Evolutionary conservation across 192 early-diverging fungal species (phyloP).

Genomic region (Phycomyces blakesleeanus): DNA sequence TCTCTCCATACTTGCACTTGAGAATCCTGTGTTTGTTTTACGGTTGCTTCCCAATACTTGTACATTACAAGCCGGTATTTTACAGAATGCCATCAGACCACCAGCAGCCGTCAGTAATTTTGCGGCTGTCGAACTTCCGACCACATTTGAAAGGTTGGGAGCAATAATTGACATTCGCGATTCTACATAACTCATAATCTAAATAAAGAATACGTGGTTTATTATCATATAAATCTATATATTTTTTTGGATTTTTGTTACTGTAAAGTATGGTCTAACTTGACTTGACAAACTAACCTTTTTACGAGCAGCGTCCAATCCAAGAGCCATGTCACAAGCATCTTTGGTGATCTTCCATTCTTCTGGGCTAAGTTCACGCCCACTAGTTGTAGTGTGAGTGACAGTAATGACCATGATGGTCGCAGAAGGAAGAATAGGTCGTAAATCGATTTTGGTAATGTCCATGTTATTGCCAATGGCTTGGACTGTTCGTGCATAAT

Average conservation of each 20-base stretch:
- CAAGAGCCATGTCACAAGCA: slow-evolving; percentile 75
- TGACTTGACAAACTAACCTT: slow-evolving; percentile 44
- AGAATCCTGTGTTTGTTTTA: slow-evolving; percentile 63
- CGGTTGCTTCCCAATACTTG: slow-evolving; percentile 45
- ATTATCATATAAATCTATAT: no score
- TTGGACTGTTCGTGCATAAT: slow-evolving; percentile 85
- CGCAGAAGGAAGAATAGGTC: slow-evolving; percentile 73
- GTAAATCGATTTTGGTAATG: slow-evolving; percentile 75
- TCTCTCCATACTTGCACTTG: slow-evolving; percentile 57
- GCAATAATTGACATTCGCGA: slow-evolving; percentile 90
- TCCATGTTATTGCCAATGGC: slow-evolving; percentile 78
- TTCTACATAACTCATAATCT: slow-evolving; percentile 88
- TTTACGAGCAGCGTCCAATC: slow-evolving; percentile 66
- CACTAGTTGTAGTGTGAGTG: slow-evolving; percentile 82
- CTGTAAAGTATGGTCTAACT: no score
- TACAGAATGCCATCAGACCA: slow-evolving; percentile 78
- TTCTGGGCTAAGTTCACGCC: slow-evolving; percentile 54
- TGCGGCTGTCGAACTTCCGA: slow-evolving; percentile 84
- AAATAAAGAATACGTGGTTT: no score
- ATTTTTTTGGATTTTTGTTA: no score
- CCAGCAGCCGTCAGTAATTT: slow-evolving; percentile 89
- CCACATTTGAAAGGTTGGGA: slow-evolving; percentile 85
- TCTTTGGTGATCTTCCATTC: slow-evolving; percentile 66
- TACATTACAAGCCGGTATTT: slow-evolving; percentile 91
- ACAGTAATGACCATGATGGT: slow-evolving; percentile 91